Evolutionary conservation across 306 rosid genomes (phyloP), one percentile per base, ranked within the genome.

Genomic region (Vigna trinervia): DNA sequence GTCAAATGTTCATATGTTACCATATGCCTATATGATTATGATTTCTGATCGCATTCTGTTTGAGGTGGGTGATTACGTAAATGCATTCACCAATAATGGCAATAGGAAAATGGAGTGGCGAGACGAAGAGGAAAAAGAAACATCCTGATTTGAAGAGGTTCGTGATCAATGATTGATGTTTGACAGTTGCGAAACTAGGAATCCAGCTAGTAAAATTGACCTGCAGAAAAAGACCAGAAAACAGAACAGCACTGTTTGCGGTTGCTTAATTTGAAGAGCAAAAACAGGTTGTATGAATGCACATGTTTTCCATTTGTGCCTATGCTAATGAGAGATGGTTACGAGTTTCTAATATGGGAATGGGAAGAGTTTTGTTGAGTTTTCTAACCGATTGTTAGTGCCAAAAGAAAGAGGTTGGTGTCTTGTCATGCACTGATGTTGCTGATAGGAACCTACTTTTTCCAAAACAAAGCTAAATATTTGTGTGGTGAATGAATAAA

Each of bases 331-430:
- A 41, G 30, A 79, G 74, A 54, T 13, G 81, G 20, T 76, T 82
- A 73, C 85, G 83, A 76, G 78, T 85, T 85, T 82, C 89, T 74
- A 80, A 82, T 61, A 54, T 47, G 74, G 89, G 78, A 57, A 84
- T 75, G 4, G 11, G 5, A 82, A n/a, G 87, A 84, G 71, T 84
- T 80, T 76, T 53, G 59, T 36, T 67, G 45, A 53, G 66, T 62
- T 71, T 81, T 62, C 47, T 38, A 77, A 81, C 81, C 73, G 45
- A 60, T 38, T 76, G 78, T 80, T 63, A 41, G 78, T 0, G 60
- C 75, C 78, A 39, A 60, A 77, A 63, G n/a, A 53, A 80, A 80
- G 83, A 74, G 73, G 80, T 67, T 11, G 75, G 71, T 75, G 81
- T 75, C 84, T 87, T 20, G 74, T 85, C 88, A 78, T 72, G 73